Conservation (phyloP, 345 rosid genomes). For the Xanthoceras sorbifolium region DNA sequence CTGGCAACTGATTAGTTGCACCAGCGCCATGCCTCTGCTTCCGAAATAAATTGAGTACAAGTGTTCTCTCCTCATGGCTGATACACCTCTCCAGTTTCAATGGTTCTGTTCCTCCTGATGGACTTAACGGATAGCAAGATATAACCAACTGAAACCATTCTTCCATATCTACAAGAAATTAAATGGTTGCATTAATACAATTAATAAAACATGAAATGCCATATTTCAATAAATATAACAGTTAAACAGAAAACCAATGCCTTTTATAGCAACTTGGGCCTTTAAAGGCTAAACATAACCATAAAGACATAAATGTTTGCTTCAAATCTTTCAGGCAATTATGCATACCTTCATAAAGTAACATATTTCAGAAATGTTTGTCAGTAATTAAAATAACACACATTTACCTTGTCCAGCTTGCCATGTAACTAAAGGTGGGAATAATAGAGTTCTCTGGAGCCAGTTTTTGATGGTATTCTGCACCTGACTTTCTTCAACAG, state of each 20-base stretch:
- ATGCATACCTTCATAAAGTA: not conserved
- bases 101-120: slow-evolving; percentile 40
- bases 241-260: slow-evolving; percentile 12
- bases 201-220: slow-evolving; percentile 10
- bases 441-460: slow-evolving; percentile 64
- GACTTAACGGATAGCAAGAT: slow-evolving; percentile 76
- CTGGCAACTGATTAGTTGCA: slow-evolving; percentile 49
- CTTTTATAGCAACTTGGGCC: not conserved
- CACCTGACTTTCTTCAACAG: slow-evolving; percentile 37
- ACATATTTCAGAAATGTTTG: not conserved
- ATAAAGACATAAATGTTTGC: not conserved
- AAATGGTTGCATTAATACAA: not conserved
- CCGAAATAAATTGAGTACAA: slow-evolving; percentile 72
- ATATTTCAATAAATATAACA: slow-evolving; percentile 22
- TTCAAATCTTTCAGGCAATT: not conserved
- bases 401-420: slow-evolving; percentile 60
- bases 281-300: not conserved
- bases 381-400: not conserved
- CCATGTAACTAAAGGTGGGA: slow-evolving; percentile 75
- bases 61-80: slow-evolving; percentile 56
- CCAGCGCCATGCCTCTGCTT: slow-evolving; percentile 64
- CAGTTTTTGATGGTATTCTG: slow-evolving; percentile 57
- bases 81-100: slow-evolving; percentile 57
- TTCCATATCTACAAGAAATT: slow-evolving; percentile 62
- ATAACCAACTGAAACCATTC: slow-evolving; percentile 84